Percentiles rank a stretch among this genome's conserved stretches.
Conservation (phyloP, 805 yeast genomes). For the Starmerella sp. region DNA sequence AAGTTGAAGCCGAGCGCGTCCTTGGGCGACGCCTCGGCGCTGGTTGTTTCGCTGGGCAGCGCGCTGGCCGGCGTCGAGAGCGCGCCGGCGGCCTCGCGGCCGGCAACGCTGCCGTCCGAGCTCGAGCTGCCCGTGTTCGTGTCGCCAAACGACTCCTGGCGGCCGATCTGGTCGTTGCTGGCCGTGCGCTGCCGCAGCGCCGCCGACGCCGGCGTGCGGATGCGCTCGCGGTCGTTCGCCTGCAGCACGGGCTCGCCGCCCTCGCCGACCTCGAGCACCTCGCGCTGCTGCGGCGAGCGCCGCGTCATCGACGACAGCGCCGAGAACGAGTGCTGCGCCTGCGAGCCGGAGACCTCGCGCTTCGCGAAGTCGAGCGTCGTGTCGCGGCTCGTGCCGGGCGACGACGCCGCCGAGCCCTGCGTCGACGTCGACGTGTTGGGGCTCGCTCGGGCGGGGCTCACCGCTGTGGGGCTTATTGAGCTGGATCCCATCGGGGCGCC, state of each 20-base stretch:
- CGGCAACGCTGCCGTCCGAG: constrained; percentile 6
- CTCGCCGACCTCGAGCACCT: neutral
- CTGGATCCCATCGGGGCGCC: too few relatives aligned
- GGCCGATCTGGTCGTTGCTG: constrained; percentile 26
- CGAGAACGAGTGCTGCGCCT: constrained; percentile 14
- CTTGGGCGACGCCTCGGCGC: neutral
- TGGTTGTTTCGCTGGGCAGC: neutral
- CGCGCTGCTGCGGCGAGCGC: constrained; percentile 10
- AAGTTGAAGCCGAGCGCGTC: neutral
- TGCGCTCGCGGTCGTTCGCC: constrained; percentile 26
- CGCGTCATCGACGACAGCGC: constrained; percentile 17
- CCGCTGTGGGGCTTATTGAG: neutral
- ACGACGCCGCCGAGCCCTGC: neutral
- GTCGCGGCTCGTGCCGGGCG: neutral
- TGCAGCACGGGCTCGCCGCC: constrained; percentile 19
- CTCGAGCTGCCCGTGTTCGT: constrained; percentile 4
- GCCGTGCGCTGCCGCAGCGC: constrained; percentile 21
- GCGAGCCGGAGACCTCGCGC: constrained; percentile 17
- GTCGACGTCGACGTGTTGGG: constrained; percentile 9
- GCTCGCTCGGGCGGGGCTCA: neutral
- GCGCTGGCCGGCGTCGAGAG: neutral
- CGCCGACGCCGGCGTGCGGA: constrained; percentile 29
- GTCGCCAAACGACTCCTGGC: constrained; percentile 16
- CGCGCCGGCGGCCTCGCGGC: constrained; percentile 2
- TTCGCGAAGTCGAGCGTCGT: constrained; percentile 19